Evolutionary conservation across 441 rosid genomes (phyloP), one percentile per base, ranked within the genome.

Genomic region (Macaranga tanarius): DNA sequence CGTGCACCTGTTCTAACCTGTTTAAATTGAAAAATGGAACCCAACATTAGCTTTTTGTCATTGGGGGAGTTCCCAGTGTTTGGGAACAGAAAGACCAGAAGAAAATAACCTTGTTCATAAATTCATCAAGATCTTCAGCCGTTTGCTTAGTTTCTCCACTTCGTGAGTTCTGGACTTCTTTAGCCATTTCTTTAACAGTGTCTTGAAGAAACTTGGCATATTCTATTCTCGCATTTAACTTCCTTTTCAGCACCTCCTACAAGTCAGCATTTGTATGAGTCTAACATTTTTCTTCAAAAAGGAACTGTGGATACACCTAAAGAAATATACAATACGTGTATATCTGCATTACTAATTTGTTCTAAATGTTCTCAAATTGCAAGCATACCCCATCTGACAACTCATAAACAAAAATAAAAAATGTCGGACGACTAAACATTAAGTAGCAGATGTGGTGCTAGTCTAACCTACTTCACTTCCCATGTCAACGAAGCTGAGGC

Each of bases 191-290:
- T 83, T 91, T 92, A 52, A 91, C 99, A 4, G 83, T 80, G 38
- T 93, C 97, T 79, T 93, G 97, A 69, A 93, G 95, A 85, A 93
- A 93, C 86, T 89, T 93, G 74, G 98, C 98, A 59, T 93, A 93
- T 79, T 89, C 98, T 60, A 93, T 93, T 76, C 97, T 95, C 19
- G 98, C 99, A 86, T 81, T 89, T 44, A 95, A 82, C 82, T 83
- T 85, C 80, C 97, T 84, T 89, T 95, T 95, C 76, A 95, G 84
- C 59, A 85, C 90, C 76, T 95, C 99, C 99, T 95, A 72, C 75
- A 87, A 77, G 69, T 78, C 23, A 63, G 76, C 70, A 65, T 48
- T 75, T 54, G 45, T 59, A 23, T 71, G 54, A 79, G 71, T 75
- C 34, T 42, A 73, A 62, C 44, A 48, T 25, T 65, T 58, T 47